Evolutionary conservation across 208 protist species (phyloP), one percentile per base, ranked within the genome.

Genomic region (Trichomonas tenax): DNA sequence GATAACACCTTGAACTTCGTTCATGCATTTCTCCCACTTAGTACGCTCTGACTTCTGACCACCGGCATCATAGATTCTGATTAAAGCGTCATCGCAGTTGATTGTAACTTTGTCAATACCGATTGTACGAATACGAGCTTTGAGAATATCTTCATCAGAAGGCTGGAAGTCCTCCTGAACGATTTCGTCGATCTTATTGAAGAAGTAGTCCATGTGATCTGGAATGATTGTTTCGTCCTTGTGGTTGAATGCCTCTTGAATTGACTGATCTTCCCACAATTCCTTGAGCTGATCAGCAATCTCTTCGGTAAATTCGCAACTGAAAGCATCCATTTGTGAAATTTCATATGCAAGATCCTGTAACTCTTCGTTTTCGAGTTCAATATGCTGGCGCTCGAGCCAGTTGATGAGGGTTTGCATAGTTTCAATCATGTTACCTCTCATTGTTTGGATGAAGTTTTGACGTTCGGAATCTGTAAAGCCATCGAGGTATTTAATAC

Each of bases 11-110:
- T 23, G 34, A 45, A 96, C 93, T 48, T 96, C 49, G 14, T 96
- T 49, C 46, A 96, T 82, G 38, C 63, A 23, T 40, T 96, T 63
- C 2, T 45, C 40, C 98, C 95, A 99, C 96, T 97, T 97, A 26
- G 46, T 31, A 51, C 97, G 96, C 63, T 97, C 96, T 34, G n/a
- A 96, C 44, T 96, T 93, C 86, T 97, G 97, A 63, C 97, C 97
- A 96, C 97, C 97, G 45, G 97, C 97, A 82, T 97, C 97, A 58
- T 82, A 96, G 23, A 96, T 96, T 23, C 93, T 31, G 14, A 96
- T 96, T 1, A 81, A n/a, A 15, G 93, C 93, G 0, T 38, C 93
- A 31, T 96, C 26, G 34, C 63, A 11, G 14, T 51, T 6, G 6
- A 82, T 81, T 81, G 93, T 96, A 48, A 63, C 38, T 46, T 38